Evolutionary conservation across 2,329 filamentous ascomycete genomes (phyloP).

Genomic region (Byssochlamys sp.): DNA sequence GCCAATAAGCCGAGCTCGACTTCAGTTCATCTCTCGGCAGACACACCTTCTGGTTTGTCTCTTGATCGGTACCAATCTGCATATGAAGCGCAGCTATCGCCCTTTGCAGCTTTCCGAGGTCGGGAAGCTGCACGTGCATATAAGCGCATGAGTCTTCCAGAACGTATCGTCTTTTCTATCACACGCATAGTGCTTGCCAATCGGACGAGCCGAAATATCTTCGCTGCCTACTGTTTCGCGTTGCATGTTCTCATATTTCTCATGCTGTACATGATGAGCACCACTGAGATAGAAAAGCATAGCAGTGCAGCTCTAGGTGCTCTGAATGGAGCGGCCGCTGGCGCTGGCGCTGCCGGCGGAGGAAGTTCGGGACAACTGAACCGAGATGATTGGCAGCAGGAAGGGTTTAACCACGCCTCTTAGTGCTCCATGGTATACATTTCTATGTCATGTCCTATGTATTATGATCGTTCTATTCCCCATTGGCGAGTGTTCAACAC

Average conservation of each 20-base stretch:
- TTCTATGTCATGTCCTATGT: neutral
- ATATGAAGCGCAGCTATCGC: conserved; percentile 90
- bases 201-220: conserved; percentile 81
- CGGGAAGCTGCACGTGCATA: conserved; percentile 83
- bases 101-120: conserved; percentile 91
- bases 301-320: conserved; percentile 49
- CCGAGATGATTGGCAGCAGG: conserved; percentile 55
- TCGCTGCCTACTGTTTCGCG: conserved; percentile 81
- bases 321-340: conserved; percentile 32
- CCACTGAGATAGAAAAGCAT: conserved; percentile 55
- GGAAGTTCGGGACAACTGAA: conserved; percentile 22
- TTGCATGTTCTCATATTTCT: conserved; percentile 81
- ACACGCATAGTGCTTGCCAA: conserved; percentile 86
- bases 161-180: conserved; percentile 80
- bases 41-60: conserved; percentile 53
- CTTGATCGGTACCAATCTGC: conserved; percentile 80
- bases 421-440: neutral
- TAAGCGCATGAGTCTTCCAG: conserved; percentile 83
- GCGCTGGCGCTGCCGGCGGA: conserved; percentile 21
- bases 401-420: conserved; percentile 41
- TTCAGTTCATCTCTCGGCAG: conserved; percentile 53
- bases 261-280: conserved; percentile 75
- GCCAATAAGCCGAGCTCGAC: conserved; percentile 66
- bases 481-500: neutral
- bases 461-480: neutral